Base-by-base conservation (phyloP, 257 asterid genomes). In the Nicotiana undulata region DNA sequence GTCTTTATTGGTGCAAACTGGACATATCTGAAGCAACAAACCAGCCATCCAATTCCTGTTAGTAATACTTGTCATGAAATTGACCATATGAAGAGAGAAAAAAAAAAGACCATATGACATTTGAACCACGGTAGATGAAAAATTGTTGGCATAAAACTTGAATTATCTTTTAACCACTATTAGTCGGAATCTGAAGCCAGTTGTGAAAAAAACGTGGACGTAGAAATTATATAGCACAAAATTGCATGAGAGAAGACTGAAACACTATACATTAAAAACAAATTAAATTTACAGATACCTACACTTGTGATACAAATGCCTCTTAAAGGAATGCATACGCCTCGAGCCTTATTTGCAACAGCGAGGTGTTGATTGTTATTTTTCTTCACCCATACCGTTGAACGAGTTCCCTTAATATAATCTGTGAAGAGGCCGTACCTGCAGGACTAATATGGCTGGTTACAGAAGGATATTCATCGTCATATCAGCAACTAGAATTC, bases 401-500 rank as follows among this genome's bases (percentile, higher is more conserved):
- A 91, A 51, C 98, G 93, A 22, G 99, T 95, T 82, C 87, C 89
- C 89, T 87, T 95, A 28, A 95, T 88, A 9, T 80, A 82, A 83
- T 91, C 96, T 24, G 81, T 80, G 70, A 95, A 95, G 20, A 95
- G 87, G 32, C 86, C 86, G 81, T 95, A 93, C 92, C 99, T 95
- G 93, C 85, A 70, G 82, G 24, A 56, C 17, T 67, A 67, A 59
- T 4, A 79, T 4, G 24, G 66, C 3, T 22, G 51, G 75, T 61
- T 34, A 51, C 9, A 31, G 1, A 80, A 77, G 65, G 4, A 11
- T 26, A 52, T 32, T 18, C 28, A n/a, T n/a, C n/a, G 12, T 17
- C 60, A 61, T 13, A 17, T 29, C 32, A 80, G 37, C 17, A 13
- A 16, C 18, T 20, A 67, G 7, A 37, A 20, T 18, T 67, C 52